Evolutionary conservation across 2,329 filamentous ascomycete species (phyloP).

Genomic region (Stagonosporopsis rhizophila): DNA sequence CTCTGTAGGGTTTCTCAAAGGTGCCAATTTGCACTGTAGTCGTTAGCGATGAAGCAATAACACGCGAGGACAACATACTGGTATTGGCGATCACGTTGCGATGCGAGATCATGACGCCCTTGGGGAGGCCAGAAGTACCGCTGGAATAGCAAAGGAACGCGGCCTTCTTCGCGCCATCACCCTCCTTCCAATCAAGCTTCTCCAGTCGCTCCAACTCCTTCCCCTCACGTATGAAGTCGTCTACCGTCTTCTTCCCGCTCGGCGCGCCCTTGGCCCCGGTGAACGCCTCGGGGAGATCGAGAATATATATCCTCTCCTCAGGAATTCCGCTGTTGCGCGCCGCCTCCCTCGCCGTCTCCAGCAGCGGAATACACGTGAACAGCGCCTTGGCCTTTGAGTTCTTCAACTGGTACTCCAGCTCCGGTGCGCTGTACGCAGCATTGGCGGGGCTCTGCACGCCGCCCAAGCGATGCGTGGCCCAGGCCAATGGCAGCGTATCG

Average conservation of each 20-base stretch:
- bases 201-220: constrained; percentile 61
- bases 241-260: constrained; percentile 66
- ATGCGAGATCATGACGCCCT: constrained; percentile 86
- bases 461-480: constrained; percentile 77
- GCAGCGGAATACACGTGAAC: constrained; percentile 73
- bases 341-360: constrained; percentile 69
- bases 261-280: constrained; percentile 57
- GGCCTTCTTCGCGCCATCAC: constrained; percentile 71
- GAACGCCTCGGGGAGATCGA: constrained; percentile 68
- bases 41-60: constrained; percentile 2
- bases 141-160: constrained; percentile 83
- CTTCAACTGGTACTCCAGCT: constrained; percentile 75
- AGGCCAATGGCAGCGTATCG: constrained; percentile 75
- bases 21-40: constrained; percentile 62
- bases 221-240: constrained; percentile 71
- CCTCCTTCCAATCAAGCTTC: constrained; percentile 65
- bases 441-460: constrained; percentile 78
- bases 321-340: constrained; percentile 70
- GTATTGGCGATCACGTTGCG: constrained; percentile 79
- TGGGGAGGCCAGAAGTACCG: constrained; percentile 80
- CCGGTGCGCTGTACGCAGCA: constrained; percentile 72
- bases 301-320: constrained; percentile 69
- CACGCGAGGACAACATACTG: constrained; percentile 21
- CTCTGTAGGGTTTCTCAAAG: constrained; percentile 57
- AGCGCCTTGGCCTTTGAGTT: constrained; percentile 72